phyloP scores from a whole-genome alignment of 1,139 yeast species.

The Kluyveromyces marxianus region DNA sequence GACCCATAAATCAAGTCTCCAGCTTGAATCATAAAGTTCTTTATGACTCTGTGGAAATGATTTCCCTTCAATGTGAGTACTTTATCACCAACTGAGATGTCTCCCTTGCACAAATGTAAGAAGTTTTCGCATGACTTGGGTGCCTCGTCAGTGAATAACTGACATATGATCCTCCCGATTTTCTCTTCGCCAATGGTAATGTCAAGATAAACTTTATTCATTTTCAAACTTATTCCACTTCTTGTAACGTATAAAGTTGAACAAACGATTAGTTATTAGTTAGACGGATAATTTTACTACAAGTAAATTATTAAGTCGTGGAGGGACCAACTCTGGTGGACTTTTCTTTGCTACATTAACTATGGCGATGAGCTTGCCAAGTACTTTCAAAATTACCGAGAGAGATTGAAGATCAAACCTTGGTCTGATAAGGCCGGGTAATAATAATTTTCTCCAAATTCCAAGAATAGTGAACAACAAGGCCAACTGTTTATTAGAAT shows the following conservation, averaged over 20 bases:
- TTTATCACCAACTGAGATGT: slow-evolving; percentile 27
- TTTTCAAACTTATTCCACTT: slow-evolving; percentile 1
- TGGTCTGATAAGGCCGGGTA: too few species aligned
- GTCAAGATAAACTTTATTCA: slow-evolving; percentile 45
- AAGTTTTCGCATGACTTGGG: slow-evolving; percentile 57
- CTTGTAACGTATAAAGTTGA: neutral
- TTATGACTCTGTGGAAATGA: slow-evolving; percentile 60
- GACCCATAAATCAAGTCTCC: slow-evolving; percentile 50
- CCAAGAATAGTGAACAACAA: too few species aligned
- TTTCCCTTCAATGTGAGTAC: slow-evolving; percentile 37
- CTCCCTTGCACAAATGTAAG: slow-evolving; percentile 38
- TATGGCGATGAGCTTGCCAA: too few species aligned
- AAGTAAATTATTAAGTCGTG: too few species aligned
- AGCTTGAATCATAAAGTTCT: slow-evolving; percentile 73
- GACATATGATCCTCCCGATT: slow-evolving; percentile 60
- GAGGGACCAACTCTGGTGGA: too few species aligned
- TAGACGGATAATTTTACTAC: too few species aligned
- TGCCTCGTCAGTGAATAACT: slow-evolving; percentile 44
- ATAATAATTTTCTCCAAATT: too few species aligned
- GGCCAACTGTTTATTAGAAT: too few species aligned
- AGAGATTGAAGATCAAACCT: too few species aligned
- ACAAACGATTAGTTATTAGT: too few species aligned
- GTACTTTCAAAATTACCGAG: too few species aligned
- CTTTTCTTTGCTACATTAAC: too few species aligned
- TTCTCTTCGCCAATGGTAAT: slow-evolving; percentile 40